Base-by-base conservation (phyloP, 352 stramenopile genomes). In the Hyaloperonospora brassicae region DNA sequence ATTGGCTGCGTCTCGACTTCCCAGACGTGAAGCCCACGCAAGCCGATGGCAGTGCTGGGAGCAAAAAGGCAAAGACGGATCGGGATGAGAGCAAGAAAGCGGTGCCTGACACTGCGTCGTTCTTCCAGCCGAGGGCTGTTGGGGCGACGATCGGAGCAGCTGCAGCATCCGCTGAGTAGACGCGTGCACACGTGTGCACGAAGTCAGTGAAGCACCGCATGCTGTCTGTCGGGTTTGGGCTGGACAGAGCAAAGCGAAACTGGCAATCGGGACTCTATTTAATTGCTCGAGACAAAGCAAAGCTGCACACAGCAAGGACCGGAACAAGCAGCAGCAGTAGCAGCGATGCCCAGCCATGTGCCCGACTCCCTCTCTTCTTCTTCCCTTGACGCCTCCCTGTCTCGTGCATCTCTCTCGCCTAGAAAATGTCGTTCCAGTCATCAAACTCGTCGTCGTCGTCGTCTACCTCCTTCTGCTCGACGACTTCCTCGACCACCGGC, bases 381-480 rank as follows among this genome's bases (percentile, higher is more conserved):
- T 40, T 60, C 34, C 17, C 17, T 17, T 17, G 17, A 50, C 51
- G 43, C 42, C 23, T 23, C 40, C 30, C 50, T 49, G 39, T 59
- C 49, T 55, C 30, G 25, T 59, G 42, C 47, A 1, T 38, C 7
- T 57, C 34, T 47, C 60, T 50, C 21, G 51, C 40, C 68, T 87
- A 93, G 75, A 93, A 93, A 55, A 93, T 89, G 59, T 93, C 82
- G 61, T 90, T 90, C 82, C 82, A 93, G 48, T 87, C 75, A 56
- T 94, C 79, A 50, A 93, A 89, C 70, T 93, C 79, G 46, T 91
- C 79, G 31, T 78, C 63, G 5, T 73, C 65, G 2, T 84, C 80
- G 5, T 73, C 62, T 5, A 85, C 73, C 44, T 87, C 79, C 40
- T 77, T 62, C 49, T 89, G 69, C 25, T 86, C 76, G 27, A 87